These are phyloP conservation scores for Leccinum rimulosum DNA, from an alignment of 768 basidiomycete genomes.

Conservation along the genomic window DNA sequence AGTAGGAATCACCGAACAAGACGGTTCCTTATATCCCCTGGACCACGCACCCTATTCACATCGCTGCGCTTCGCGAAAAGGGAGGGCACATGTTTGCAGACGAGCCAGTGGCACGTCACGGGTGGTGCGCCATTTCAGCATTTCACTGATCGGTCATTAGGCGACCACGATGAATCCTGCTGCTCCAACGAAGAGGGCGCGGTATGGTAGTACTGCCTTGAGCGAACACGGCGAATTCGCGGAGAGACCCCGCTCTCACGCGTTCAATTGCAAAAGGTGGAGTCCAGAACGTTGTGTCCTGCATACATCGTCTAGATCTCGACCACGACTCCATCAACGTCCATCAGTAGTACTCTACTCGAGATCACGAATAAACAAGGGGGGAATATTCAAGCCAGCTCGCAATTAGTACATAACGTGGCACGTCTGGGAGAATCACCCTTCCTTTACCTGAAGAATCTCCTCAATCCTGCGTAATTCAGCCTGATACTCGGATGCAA, in stretches of 20 bases:
- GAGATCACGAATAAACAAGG: constrained; percentile 13
- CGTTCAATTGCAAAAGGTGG: constrained; percentile 5
- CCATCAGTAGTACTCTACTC: constrained; percentile 3
- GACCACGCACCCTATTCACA: constrained; percentile 17
- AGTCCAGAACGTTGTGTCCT: constrained; percentile 1
- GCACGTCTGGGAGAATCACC: constrained; percentile 11
- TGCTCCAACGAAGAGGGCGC: neutral
- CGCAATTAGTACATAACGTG: constrained; percentile 24
- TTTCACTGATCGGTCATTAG: constrained; percentile 28
- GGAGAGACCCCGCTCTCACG: constrained; percentile 8
- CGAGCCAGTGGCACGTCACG: constrained; percentile 5
- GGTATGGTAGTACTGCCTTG: constrained; percentile 6
- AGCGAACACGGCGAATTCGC: constrained; percentile 20
- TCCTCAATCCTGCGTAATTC: constrained; percentile 36
- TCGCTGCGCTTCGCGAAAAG: constrained; percentile 5
- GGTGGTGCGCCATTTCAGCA: constrained; percentile 15
- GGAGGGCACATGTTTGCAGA: constrained; percentile 15
- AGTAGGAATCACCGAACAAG: neutral
- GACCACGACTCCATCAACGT: constrained; percentile 8
- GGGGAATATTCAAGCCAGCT: constrained; percentile 22
- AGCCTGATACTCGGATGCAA: constrained; percentile 34
- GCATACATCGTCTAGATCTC: constrained; percentile 17
- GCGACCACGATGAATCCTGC: constrained; percentile 28
- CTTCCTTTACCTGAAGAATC: constrained; percentile 30
- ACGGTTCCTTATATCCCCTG: constrained; percentile 19